phyloP scores from a whole-genome alignment of 495 filamentous ascomycete species.

The Chaetomidium leptoderma region DNA sequence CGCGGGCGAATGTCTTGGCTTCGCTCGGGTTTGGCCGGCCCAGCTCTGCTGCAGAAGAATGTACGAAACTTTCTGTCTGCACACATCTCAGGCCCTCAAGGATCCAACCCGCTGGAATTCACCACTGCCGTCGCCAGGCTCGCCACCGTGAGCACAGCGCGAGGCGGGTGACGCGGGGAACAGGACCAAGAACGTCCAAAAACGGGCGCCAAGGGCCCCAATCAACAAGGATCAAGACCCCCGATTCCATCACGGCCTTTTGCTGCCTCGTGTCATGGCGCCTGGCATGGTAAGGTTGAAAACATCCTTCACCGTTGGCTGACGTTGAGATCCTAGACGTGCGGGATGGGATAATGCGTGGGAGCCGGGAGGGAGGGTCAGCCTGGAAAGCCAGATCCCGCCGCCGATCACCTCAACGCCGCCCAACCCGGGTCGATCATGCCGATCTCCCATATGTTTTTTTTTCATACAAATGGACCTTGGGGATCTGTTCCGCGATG shows the following conservation, averaged over 20 bases:
- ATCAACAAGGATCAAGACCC: neutral
- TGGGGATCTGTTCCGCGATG: no score
- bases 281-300: no score
- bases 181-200: neutral
- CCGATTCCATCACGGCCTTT: neutral
- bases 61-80: slow-evolving; percentile 1
- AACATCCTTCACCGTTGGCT: neutral
- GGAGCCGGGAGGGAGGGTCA: neutral
- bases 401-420: neutral
- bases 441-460: slow-evolving; percentile 4
- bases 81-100: no score
- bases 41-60: no score
- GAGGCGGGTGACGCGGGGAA: no score
- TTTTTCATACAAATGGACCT: neutral
- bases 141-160: no score
- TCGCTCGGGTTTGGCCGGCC: no score
- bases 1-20: neutral
- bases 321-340: neutral
- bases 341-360: neutral
- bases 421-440: slow-evolving; percentile 4
- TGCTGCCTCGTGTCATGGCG: neutral
- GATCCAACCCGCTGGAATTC: no score
- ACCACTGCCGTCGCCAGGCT: no score
- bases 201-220: slow-evolving; percentile 5
- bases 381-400: neutral